Conservation (phyloP, 495 filamentous ascomycete genomes). For the Trichoderma gamsii region DNA sequence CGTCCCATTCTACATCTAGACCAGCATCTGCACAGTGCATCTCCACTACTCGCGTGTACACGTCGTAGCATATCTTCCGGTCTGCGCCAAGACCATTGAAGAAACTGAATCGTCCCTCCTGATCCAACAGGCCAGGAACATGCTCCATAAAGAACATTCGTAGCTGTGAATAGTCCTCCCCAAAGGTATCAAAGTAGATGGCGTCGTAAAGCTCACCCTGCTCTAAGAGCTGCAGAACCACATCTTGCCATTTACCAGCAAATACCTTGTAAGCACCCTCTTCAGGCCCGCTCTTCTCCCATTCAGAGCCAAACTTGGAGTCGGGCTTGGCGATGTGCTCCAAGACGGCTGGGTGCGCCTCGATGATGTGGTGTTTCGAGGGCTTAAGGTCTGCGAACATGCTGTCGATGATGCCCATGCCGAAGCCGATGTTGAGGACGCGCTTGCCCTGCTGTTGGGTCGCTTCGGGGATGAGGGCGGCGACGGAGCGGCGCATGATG, state of each 20-base stretch:
- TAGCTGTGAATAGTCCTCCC: conserved; percentile 81
- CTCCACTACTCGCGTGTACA: conserved; percentile 88
- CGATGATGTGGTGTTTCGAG: conserved; percentile 74
- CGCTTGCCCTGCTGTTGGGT: conserved; percentile 45
- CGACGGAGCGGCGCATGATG: conserved; percentile 78
- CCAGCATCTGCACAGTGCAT: conserved; percentile 89
- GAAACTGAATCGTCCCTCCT: conserved; percentile 75
- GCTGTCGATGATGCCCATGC: conserved; percentile 92
- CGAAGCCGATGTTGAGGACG: conserved; percentile 88
- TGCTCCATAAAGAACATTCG: conserved; percentile 83
- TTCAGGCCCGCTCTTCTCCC: conserved; percentile 36
- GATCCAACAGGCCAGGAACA: conserved; percentile 70
- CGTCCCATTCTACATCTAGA: conserved; percentile 81
- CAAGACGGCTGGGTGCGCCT: conserved; percentile 82
- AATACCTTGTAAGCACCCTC: conserved; percentile 42
- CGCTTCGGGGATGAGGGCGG: conserved; percentile 32
- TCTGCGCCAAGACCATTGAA: conserved; percentile 96
- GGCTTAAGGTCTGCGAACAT: conserved; percentile 70
- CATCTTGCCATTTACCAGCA: conserved; percentile 74
- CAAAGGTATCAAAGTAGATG: conserved; percentile 97
- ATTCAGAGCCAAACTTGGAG: conserved; percentile 39
- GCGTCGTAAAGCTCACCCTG: conserved; percentile 72
- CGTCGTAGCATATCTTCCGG: conserved; percentile 86
- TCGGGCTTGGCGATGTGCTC: conserved; percentile 49
- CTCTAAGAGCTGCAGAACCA: conserved; percentile 64